These are phyloP conservation scores for Fusarium napiforme DNA, from an alignment of 2,329 filamentous ascomycete species.

Conservation along the genomic window DNA sequence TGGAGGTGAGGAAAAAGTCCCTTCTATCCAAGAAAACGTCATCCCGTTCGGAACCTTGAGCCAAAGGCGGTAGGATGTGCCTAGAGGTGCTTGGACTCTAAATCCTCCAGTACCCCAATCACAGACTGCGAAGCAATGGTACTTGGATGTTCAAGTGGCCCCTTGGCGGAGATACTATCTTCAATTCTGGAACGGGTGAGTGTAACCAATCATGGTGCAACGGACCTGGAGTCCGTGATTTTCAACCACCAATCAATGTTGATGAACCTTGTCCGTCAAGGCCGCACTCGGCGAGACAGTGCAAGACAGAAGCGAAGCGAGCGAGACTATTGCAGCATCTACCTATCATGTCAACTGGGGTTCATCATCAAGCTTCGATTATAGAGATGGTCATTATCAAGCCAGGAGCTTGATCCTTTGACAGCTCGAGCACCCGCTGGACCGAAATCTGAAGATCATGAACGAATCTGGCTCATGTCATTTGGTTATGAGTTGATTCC, in stretches of 20 bases:
- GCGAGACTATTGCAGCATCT: not conserved
- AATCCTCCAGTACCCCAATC: not conserved
- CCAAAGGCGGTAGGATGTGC: not conserved
- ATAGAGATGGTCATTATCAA: not conserved
- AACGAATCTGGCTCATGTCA: too few species aligned
- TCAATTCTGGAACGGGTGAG: not conserved
- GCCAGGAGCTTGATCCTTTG: not conserved
- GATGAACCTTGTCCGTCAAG: not conserved
- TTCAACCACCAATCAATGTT: not conserved
- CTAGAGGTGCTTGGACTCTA: not conserved
- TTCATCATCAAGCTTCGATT: not conserved
- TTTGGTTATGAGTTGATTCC: not conserved
- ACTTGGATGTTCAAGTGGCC: not conserved
- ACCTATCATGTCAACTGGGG: not conserved
- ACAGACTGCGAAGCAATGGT: not conserved
- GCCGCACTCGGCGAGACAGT: constrained; percentile 12
- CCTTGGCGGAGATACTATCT: not conserved
- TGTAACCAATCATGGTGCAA: not conserved
- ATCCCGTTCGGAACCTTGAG: not conserved
- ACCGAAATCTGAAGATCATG: not conserved
- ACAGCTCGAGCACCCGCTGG: not conserved
- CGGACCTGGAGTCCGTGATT: not conserved
- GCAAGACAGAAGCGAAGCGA: not conserved
- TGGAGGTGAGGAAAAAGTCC: not conserved
- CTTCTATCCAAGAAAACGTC: not conserved